Percentiles rank a stretch among this genome's conserved stretches.
Conservation (phyloP, 2,329 filamentous ascomycete genomes). For the Rutstroemia sp. region DNA sequence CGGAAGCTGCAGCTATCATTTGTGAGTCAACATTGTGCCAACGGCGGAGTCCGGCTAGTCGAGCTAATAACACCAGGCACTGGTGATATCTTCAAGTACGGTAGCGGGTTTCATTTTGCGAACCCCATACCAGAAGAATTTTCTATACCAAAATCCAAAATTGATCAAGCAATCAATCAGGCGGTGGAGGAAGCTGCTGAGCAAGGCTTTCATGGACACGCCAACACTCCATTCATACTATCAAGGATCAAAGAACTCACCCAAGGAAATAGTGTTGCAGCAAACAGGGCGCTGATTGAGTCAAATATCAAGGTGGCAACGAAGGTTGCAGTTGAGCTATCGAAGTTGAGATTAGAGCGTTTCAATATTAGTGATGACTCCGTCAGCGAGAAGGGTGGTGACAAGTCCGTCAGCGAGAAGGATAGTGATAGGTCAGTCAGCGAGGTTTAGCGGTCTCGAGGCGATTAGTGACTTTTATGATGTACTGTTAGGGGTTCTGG, state of each 20-base stretch:
- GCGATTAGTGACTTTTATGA: too few species aligned
- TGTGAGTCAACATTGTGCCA: slow-evolving; percentile 36
- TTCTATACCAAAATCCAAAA: slow-evolving; percentile 52
- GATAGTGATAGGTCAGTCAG: too few species aligned
- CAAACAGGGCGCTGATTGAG: slow-evolving; percentile 59
- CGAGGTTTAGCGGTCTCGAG: too few species aligned
- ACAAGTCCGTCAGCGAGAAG: too few species aligned
- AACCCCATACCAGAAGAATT: slow-evolving; percentile 63
- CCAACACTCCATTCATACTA: slow-evolving; percentile 63
- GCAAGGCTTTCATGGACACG: slow-evolving; percentile 52
- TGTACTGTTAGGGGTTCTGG: too few species aligned
- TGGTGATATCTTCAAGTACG: slow-evolving; percentile 57
- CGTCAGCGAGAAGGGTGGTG: too few species aligned
- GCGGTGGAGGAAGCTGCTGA: slow-evolving; percentile 46
- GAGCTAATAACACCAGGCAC: slow-evolving; percentile 42
- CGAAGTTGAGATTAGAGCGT: slow-evolving; percentile 4
- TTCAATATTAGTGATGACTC: too few species aligned
- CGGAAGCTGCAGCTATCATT: slow-evolving; percentile 84
- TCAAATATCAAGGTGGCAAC: slow-evolving; percentile 60
- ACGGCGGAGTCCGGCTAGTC: neutral
- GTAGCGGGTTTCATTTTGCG: slow-evolving; percentile 75
- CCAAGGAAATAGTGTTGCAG: slow-evolving; percentile 51
- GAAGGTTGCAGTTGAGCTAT: slow-evolving; percentile 50
- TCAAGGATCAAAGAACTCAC: slow-evolving; percentile 62
- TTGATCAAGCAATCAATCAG: slow-evolving; percentile 48